phyloP scores from a whole-genome alignment of 192 early-diverging fungal species.

The Gryganskiella cystojenkinii region DNA sequence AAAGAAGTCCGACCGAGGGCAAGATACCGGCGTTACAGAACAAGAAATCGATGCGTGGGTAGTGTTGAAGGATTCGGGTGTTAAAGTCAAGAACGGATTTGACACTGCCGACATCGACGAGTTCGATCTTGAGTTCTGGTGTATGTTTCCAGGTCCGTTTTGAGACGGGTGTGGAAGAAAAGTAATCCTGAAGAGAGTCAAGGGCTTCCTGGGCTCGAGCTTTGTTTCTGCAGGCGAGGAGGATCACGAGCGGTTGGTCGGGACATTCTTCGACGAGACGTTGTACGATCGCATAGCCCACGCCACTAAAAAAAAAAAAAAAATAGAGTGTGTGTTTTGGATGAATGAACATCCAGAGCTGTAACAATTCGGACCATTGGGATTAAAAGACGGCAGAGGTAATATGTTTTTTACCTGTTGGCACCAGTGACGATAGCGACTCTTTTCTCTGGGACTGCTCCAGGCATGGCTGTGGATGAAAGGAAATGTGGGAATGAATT shows the following conservation, averaged over 20 bases:
- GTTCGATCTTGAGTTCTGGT: constrained; percentile 54
- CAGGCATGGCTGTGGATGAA: no score
- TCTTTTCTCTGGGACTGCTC: constrained; percentile 12
- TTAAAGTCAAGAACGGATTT: constrained; percentile 53
- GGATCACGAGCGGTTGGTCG: constrained; percentile 38
- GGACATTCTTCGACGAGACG: constrained; percentile 53
- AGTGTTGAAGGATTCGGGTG: constrained; percentile 51
- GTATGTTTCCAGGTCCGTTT: constrained; percentile 17
- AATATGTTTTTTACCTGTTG: constrained; percentile 37
- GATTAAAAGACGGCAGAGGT: background rate
- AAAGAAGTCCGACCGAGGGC: constrained; percentile 50
- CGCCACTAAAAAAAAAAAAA: constrained; percentile 31
- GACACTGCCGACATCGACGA: constrained; percentile 57
- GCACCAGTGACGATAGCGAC: constrained; percentile 63
- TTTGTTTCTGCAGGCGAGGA: constrained; percentile 66
- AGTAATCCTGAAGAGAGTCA: constrained; percentile 27
- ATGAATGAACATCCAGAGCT: no score
- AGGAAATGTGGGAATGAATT: no score
- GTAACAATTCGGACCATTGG: background rate
- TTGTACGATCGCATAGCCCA: constrained; percentile 66
- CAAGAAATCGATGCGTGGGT: constrained; percentile 50
- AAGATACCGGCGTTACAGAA: constrained; percentile 70
- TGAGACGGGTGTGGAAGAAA: constrained; percentile 9
- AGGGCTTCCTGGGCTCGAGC: constrained; percentile 54
- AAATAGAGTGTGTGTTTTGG: background rate